phyloP scores from a whole-genome alignment of 139 green algal species.

The Microglena sp. region DNA sequence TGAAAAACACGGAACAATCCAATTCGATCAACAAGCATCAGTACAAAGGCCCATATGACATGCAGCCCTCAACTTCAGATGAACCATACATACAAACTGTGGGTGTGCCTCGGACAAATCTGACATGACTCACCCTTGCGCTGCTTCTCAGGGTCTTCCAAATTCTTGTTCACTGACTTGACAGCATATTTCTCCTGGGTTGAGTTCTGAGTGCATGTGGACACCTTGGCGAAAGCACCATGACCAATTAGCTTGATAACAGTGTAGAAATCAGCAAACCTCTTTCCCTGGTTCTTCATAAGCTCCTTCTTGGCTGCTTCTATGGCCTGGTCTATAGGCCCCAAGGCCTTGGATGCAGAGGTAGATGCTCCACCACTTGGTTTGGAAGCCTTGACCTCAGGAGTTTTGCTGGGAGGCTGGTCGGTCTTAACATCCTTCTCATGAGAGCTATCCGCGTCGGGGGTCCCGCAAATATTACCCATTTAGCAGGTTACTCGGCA shows the following conservation, averaged over 20 bases:
- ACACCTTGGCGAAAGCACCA: constrained; percentile 42
- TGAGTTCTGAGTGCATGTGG: constrained; percentile 24
- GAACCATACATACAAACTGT: not conserved
- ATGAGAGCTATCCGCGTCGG: too few relatives aligned
- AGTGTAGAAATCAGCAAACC: constrained; percentile 23
- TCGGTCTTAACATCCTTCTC: too few relatives aligned
- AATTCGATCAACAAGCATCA: too few relatives aligned
- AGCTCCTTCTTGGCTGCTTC: constrained; percentile 28
- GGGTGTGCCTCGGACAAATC: not conserved
- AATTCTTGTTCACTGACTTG: constrained; percentile 37
- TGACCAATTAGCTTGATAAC: constrained; percentile 37
- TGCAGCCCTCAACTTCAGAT: not conserved
- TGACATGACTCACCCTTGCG: constrained; percentile 28
- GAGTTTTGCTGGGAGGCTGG: too few relatives aligned
- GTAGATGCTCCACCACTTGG: too few relatives aligned
- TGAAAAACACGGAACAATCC: too few relatives aligned
- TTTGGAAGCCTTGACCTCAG: too few relatives aligned
- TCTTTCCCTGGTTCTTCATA: constrained; percentile 11
- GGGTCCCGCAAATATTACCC: too few relatives aligned
- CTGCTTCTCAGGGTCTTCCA: constrained; percentile 37
- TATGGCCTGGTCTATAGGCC: constrained; percentile 22
- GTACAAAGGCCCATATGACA: too few relatives aligned
- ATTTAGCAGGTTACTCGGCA: too few relatives aligned
- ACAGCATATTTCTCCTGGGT: constrained; percentile 32
- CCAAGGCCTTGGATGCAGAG: too few relatives aligned